Percentiles rank a stretch among this genome's conserved stretches.
Evolutionary conservation across 352 stramenopile genomes (phyloP).

Genomic region (Pythium coloratum): DNA sequence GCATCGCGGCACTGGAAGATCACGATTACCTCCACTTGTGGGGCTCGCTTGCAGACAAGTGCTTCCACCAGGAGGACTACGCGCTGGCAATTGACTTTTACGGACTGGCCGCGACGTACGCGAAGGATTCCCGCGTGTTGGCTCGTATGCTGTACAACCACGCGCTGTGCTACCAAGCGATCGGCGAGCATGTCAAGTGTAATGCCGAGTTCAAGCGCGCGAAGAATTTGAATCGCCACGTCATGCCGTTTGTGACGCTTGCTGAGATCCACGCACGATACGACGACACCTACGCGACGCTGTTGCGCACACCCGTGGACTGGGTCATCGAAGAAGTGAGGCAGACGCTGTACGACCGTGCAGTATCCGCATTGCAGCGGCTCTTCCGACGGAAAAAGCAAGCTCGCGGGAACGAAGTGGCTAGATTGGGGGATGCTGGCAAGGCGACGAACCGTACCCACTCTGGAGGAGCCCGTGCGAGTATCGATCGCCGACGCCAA

Average conservation of each 20-base stretch:
- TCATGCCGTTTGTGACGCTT: constrained; percentile 41
- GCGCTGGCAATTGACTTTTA: constrained; percentile 61
- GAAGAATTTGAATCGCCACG: constrained; percentile 62
- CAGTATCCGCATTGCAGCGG: constrained; percentile 57
- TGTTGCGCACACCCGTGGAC: constrained; percentile 44
- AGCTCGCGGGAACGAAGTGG: not conserved
- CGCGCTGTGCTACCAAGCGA: constrained; percentile 54
- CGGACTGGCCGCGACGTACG: constrained; percentile 54
- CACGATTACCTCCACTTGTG: constrained; percentile 59
- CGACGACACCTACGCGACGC: constrained; percentile 44
- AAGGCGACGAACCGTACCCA: not conserved
- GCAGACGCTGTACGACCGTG: constrained; percentile 56
- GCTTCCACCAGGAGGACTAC: constrained; percentile 70
- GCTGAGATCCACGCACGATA: constrained; percentile 45
- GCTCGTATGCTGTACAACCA: constrained; percentile 57
- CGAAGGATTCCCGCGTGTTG: constrained; percentile 60
- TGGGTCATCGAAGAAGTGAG: constrained; percentile 62
- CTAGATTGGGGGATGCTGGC: not conserved
- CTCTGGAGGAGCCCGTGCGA: not conserved
- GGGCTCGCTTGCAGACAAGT: constrained; percentile 55
- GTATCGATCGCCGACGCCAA: constrained; percentile 5
- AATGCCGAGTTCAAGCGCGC: constrained; percentile 68
- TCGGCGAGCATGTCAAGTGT: constrained; percentile 50
- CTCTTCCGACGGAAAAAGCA: constrained; percentile 55
- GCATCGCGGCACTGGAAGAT: constrained; percentile 36